These are phyloP conservation scores for Aspergillus saccharolyticus DNA, from an alignment of 495 filamentous ascomycete genomes.

Conservation along the genomic window DNA sequence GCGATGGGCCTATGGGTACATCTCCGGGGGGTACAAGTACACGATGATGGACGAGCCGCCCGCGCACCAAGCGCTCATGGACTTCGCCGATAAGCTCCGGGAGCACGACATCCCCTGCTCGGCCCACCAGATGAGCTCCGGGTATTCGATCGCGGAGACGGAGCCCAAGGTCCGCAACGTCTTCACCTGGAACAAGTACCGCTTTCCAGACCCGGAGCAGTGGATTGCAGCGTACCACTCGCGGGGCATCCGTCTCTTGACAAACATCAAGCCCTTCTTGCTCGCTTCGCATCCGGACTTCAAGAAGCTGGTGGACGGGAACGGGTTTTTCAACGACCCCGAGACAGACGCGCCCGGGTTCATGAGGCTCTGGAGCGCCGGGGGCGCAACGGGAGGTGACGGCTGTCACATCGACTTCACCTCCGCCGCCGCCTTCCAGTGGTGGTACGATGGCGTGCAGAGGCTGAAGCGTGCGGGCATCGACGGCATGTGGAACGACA, in stretches of 20 bases:
- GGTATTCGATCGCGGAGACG: constrained; percentile 61
- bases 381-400: constrained; percentile 60
- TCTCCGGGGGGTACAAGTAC: constrained; percentile 67
- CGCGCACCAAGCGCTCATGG: constrained; percentile 52
- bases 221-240: constrained; percentile 57
- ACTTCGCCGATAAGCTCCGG: constrained; percentile 55
- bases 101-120: constrained; percentile 64
- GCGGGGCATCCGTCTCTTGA: constrained; percentile 57
- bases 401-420: constrained; percentile 69
- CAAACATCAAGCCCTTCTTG: constrained; percentile 70
- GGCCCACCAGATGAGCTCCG: constrained; percentile 66
- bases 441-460: constrained; percentile 63
- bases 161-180: constrained; percentile 65
- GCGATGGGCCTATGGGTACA: constrained; percentile 64
- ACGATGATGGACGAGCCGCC: constrained; percentile 58
- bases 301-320: constrained; percentile 43
- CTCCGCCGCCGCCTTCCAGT: constrained; percentile 56
- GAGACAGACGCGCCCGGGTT: constrained; percentile 47
- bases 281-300: constrained; percentile 61
- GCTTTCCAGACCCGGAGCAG: constrained; percentile 59
- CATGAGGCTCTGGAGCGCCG: constrained; percentile 62
- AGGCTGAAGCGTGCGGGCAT: constrained; percentile 56
- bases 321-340: constrained; percentile 58
- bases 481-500: constrained; percentile 73
- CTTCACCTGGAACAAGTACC: constrained; percentile 63